These are phyloP conservation scores for Penicillium daleae DNA, from an alignment of 495 filamentous ascomycete species.

Conservation along the genomic window DNA sequence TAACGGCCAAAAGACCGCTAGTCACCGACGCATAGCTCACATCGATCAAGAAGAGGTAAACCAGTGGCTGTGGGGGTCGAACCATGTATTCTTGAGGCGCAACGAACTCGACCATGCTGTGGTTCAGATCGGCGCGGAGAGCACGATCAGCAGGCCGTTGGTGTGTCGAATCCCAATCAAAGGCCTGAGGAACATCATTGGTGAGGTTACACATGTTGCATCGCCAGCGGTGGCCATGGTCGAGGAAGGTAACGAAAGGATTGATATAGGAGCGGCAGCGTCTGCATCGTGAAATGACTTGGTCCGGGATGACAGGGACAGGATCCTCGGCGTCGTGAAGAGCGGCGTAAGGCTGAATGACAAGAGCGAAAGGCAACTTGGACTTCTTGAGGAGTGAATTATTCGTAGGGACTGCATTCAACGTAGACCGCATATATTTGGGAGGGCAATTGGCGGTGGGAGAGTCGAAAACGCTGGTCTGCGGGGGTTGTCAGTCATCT, in stretches of 20 bases:
- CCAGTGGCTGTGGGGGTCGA: slow-evolving; percentile 90
- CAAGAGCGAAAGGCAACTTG: slow-evolving; percentile 89
- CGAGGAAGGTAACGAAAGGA: slow-evolving; percentile 92
- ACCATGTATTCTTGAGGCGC: slow-evolving; percentile 99
- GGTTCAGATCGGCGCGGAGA: slow-evolving; percentile 88
- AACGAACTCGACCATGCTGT: slow-evolving; percentile 93
- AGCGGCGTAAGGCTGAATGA: slow-evolving; percentile 93
- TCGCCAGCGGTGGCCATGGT: slow-evolving; percentile 96
- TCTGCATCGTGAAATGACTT: slow-evolving; percentile 94
- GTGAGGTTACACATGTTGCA: slow-evolving; percentile 99
- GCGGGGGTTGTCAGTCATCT: slow-evolving; percentile 34
- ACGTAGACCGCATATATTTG: slow-evolving; percentile 93
- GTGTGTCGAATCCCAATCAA: slow-evolving; percentile 92
- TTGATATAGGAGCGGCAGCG: slow-evolving; percentile 97
- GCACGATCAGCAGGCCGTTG: slow-evolving; percentile 91
- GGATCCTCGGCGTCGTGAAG: slow-evolving; percentile 91
- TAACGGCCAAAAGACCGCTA: slow-evolving; percentile 92
- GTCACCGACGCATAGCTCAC: slow-evolving; percentile 92
- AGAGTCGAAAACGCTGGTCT: slow-evolving; percentile 92
- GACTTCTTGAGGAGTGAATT: slow-evolving; percentile 94
- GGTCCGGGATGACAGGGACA: slow-evolving; percentile 90
- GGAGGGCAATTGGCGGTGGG: slow-evolving; percentile 89
- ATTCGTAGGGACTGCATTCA: slow-evolving; percentile 91
- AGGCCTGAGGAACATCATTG: slow-evolving; percentile 97
- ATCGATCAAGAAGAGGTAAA: slow-evolving; percentile 98